phyloP scores from a whole-genome alignment of 441 rosid species.

The Erodium trifolium region DNA sequence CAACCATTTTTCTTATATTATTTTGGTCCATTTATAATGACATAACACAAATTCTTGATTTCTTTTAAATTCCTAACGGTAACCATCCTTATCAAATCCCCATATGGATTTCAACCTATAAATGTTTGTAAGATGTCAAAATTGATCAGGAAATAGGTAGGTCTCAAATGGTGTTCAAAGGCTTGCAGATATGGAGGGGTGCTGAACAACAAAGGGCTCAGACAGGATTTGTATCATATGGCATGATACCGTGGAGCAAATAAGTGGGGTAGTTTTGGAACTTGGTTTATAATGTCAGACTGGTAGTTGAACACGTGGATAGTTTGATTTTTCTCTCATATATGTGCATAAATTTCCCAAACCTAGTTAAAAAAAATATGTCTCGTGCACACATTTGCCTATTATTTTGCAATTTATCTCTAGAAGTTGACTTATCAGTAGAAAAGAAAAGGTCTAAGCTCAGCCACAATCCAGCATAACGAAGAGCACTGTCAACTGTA shows the following conservation, averaged over 20 bases:
- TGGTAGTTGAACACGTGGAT: background rate
- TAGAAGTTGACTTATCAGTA: background rate
- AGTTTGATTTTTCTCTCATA: background rate
- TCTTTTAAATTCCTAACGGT: no score
- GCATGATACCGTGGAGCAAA: background rate
- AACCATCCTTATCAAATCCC: background rate
- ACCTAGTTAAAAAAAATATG: background rate
- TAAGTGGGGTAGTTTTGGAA: background rate
- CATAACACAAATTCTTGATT: no score
- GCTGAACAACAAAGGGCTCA: background rate
- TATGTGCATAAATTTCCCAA: background rate
- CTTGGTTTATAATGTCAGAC: background rate
- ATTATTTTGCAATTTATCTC: background rate
- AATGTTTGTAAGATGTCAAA: background rate
- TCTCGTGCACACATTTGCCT: background rate
- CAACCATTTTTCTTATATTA: no score
- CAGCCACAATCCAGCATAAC: background rate
- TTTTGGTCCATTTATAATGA: no score
- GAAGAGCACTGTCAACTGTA: background rate
- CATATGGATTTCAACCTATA: background rate
- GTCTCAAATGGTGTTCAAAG: background rate
- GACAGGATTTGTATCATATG: background rate
- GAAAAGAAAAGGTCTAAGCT: background rate
- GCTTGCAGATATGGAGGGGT: background rate
- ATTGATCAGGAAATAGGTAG: background rate